A percentile compares a stretch with the other conserved stretches of the same genome.
phyloP scores from a whole-genome alignment of 2,329 filamentous ascomycete genomes.

The Xenosphaeropsis pyriputrescens region DNA sequence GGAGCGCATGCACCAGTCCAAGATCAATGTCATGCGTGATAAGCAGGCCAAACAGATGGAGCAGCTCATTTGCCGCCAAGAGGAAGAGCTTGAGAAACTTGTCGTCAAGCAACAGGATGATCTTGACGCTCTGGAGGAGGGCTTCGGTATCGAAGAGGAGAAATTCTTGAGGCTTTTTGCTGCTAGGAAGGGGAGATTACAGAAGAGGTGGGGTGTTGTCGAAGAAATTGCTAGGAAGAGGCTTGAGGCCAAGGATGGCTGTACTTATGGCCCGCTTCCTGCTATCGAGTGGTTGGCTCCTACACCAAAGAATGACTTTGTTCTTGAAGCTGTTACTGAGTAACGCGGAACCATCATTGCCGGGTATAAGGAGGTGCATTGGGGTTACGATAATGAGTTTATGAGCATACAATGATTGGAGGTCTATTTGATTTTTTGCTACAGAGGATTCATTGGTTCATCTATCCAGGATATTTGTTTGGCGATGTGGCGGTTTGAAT shows the following conservation, averaged over 20 bases:
- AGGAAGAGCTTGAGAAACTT: constrained; percentile 32
- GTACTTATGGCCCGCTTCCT: constrained; percentile 25
- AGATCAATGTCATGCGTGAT: constrained; percentile 52
- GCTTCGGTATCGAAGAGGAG: constrained; percentile 34
- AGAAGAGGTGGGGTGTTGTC: constrained; percentile 34
- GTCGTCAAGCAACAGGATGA: constrained; percentile 30
- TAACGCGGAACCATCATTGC: constrained; percentile 1
- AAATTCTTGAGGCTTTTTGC: constrained; percentile 27
- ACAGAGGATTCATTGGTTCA: too few relatives aligned
- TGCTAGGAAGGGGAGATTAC: constrained; percentile 27
- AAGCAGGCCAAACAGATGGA: constrained; percentile 47
- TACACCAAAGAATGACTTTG: constrained; percentile 3
- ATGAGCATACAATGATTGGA: too few relatives aligned
- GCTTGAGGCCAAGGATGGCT: constrained; percentile 28
- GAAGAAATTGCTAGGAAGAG: constrained; percentile 38
- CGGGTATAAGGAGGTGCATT: background rate
- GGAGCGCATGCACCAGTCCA: constrained; percentile 40
- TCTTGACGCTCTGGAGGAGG: constrained; percentile 29
- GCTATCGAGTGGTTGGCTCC: constrained; percentile 25
- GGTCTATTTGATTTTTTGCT: too few relatives aligned
- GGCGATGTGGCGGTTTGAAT: too few relatives aligned
- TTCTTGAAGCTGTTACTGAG: constrained; percentile 9
- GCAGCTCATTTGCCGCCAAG: constrained; percentile 38
- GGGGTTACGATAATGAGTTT: background rate
- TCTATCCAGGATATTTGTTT: too few relatives aligned